Conservation (phyloP, 2,329 filamentous ascomycete genomes). For the Aureobasidium uvarum region DNA sequence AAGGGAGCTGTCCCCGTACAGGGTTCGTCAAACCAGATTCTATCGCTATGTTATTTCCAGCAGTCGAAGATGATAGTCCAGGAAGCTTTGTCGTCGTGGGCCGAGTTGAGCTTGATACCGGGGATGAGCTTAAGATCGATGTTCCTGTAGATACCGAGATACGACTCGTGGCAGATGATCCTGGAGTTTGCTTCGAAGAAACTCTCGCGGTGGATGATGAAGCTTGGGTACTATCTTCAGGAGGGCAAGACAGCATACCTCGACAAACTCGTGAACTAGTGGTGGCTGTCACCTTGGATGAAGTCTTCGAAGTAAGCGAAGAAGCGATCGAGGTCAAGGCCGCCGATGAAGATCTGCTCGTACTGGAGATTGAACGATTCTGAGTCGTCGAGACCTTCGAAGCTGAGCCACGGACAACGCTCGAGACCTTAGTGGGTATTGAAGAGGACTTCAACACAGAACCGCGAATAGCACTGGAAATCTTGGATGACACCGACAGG, state of each 20-base stretch:
- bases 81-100: background rate
- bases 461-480: background rate
- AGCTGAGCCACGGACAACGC: background rate
- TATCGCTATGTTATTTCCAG: background rate
- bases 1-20: background rate
- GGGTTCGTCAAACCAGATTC: background rate
- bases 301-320: background rate
- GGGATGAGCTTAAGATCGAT: background rate
- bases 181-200: background rate
- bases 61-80: background rate
- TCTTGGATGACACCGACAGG: background rate
- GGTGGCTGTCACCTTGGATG: background rate
- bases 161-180: background rate
- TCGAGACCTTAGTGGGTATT: background rate
- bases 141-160: background rate
- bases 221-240: background rate
- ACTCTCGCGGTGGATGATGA: too few relatives aligned
- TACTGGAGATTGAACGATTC: background rate
- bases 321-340: background rate
- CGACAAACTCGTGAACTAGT: background rate
- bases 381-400: background rate
- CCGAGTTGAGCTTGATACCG: background rate
- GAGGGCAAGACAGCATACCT: constrained; percentile 8
- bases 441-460: background rate
- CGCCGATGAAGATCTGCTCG: background rate